Percentiles rank a stretch among this genome's conserved stretches.
These are phyloP conservation scores for Ceratobasidium sp. DNA, from an alignment of 1,284 basidiomycete species.

Conservation along the genomic window DNA sequence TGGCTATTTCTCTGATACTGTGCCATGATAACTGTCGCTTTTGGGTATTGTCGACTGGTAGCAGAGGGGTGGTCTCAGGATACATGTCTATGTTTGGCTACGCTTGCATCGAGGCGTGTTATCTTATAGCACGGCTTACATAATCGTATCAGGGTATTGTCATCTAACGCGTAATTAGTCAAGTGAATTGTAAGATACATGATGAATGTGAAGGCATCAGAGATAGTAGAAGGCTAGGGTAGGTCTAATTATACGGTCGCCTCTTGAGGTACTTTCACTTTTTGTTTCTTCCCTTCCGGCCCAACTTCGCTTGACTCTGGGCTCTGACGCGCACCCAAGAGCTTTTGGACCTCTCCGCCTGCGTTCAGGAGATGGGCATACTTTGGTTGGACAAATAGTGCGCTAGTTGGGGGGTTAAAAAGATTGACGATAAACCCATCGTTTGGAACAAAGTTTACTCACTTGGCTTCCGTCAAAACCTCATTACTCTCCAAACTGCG, in stretches of 20 bases:
- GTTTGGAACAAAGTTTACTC: constrained; percentile 54
- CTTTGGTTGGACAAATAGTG: constrained; percentile 85
- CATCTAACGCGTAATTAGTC: too few species aligned
- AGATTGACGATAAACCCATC: constrained; percentile 16
- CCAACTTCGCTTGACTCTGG: constrained; percentile 6
- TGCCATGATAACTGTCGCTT: neutral
- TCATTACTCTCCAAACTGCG: constrained; percentile 81
- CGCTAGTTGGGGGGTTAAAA: constrained; percentile 59
- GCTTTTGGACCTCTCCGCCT: constrained; percentile 49
- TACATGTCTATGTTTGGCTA: neutral
- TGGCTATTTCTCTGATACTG: neutral
- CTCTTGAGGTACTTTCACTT: constrained; percentile 42
- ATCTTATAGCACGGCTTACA: too few species aligned
- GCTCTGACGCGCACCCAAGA: constrained; percentile 23
- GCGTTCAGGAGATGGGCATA: constrained; percentile 81
- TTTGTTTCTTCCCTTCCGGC: constrained; percentile 21
- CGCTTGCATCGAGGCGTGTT: neutral
- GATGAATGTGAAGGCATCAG: neutral
- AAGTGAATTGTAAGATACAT: neutral
- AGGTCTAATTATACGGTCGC: constrained; percentile 19
- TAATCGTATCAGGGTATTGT: too few species aligned
- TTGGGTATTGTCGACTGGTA: neutral
- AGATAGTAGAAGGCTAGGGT: neutral
- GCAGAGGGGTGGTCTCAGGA: constrained; percentile 18
- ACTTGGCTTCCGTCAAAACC: constrained; percentile 85